Percentiles rank a stretch among this genome's conserved stretches.
phyloP scores from a whole-genome alignment of 371 early-diverging fungal species.

The Choanephora cucurbitarum region DNA sequence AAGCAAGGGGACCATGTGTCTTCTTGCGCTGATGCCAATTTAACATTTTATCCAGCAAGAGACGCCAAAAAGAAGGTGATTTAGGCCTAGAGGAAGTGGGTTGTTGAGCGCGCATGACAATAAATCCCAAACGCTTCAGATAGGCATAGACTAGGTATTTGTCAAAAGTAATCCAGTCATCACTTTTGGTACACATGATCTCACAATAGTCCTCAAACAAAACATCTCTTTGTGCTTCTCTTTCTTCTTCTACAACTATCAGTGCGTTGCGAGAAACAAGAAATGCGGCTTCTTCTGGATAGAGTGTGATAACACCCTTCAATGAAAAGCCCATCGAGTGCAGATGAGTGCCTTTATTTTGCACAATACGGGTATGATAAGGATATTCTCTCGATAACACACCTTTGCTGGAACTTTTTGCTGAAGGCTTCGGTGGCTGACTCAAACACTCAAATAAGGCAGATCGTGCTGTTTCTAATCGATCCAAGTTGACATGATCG shows the following conservation, averaged over 20 bases:
- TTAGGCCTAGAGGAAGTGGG: not conserved
- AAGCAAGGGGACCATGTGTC: slow-evolving; percentile 5
- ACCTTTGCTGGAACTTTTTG: slow-evolving; percentile 5
- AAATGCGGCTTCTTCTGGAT: slow-evolving; percentile 58
- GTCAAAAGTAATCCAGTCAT: slow-evolving; percentile 40
- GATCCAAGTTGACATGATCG: slow-evolving; percentile 3
- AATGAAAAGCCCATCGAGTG: slow-evolving; percentile 48
- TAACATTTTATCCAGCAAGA: not conserved
- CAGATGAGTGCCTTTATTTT: slow-evolving; percentile 43
- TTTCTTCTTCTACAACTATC: slow-evolving; percentile 13
- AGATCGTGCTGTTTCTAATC: slow-evolving; percentile 12
- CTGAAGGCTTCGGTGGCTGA: slow-evolving; percentile 4
- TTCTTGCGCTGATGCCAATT: not conserved
- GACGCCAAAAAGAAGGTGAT: not conserved
- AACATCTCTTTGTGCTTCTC: slow-evolving; percentile 2
- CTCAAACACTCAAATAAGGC: slow-evolving; percentile 26
- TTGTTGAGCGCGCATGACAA: slow-evolving; percentile 23
- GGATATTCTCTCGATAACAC: not conserved
- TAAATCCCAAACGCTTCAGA: slow-evolving; percentile 55
- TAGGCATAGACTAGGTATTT: slow-evolving; percentile 53
- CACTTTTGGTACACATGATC: slow-evolving; percentile 23
- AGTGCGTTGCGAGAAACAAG: slow-evolving; percentile 49
- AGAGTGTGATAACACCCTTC: slow-evolving; percentile 38
- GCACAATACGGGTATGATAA: slow-evolving; percentile 14
- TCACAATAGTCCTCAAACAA: slow-evolving; percentile 25